Percentiles rank a stretch among this genome's conserved stretches.
Evolutionary conservation across 768 basidiomycete genomes (phyloP).

Genomic region (Lactarius evosmus): DNA sequence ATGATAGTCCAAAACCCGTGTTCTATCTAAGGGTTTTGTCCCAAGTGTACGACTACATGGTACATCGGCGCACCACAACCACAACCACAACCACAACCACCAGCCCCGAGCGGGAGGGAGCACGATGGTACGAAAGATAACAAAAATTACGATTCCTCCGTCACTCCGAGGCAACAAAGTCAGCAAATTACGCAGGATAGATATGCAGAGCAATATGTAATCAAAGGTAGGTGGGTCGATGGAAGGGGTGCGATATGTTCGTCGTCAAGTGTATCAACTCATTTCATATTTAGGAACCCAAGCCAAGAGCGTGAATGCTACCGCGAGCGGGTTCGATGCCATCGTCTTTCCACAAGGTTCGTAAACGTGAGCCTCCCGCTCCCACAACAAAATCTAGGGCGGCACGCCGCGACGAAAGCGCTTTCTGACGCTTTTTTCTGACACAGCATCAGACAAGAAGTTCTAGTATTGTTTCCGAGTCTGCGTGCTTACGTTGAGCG

Average conservation of each 20-base stretch:
- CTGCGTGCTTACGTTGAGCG: constrained; percentile 82
- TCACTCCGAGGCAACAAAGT: not conserved
- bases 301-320: constrained; percentile 2
- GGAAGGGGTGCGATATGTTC: not conserved
- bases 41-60: not conserved
- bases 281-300: not conserved
- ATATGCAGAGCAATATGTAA: not conserved
- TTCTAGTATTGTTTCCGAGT: too few species aligned
- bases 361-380: constrained; percentile 6
- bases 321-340: constrained; percentile 68
- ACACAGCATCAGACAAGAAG: constrained; percentile 56
- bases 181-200: not conserved
- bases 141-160: too few species aligned
- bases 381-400: not conserved
- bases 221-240: not conserved
- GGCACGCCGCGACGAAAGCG: not conserved
- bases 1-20: not conserved
- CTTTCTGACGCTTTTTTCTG: not conserved
- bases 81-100: not conserved
- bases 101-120: too few species aligned
- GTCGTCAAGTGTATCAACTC: not conserved
- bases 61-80: not conserved
- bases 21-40: not conserved
- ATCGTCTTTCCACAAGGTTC: constrained; percentile 86
- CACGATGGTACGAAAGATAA: too few species aligned